phyloP scores from a whole-genome alignment of 2,329 filamentous ascomycete genomes.

The Colletotrichum falcatum region DNA sequence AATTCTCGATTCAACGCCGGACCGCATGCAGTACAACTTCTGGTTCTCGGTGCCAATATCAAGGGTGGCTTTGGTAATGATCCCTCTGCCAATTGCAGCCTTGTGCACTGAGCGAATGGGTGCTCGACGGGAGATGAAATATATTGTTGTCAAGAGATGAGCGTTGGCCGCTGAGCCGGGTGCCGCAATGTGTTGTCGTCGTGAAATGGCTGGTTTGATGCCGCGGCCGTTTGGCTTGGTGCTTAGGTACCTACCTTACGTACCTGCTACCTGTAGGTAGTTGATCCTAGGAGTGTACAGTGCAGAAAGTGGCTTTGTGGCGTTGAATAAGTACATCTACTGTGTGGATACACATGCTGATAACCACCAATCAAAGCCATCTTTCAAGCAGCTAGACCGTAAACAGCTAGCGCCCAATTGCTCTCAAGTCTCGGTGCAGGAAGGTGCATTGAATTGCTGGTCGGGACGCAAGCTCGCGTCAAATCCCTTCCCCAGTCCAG shows the following conservation, averaged over 20 bases:
- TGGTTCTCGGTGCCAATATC: background rate
- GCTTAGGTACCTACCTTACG: background rate
- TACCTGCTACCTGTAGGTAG: too few relatives aligned
- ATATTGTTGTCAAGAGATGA: background rate
- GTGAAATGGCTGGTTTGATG: background rate
- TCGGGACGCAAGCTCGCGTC: slow-evolving; percentile 31
- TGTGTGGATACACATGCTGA: rapidly evolving
- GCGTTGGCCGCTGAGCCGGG: background rate
- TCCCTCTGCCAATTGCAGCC: background rate
- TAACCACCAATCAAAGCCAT: background rate
- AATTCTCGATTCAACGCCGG: background rate
- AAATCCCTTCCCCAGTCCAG: slow-evolving; percentile 37
- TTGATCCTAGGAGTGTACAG: background rate
- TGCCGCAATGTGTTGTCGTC: background rate
- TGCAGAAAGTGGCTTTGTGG: background rate
- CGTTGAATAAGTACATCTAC: rapidly evolving
- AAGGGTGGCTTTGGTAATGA: background rate
- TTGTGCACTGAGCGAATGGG: too few relatives aligned
- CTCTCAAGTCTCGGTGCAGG: slow-evolving; percentile 4
- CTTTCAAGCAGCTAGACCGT: rapidly evolving
- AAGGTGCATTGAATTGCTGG: slow-evolving; percentile 29
- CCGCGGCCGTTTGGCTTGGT: background rate
- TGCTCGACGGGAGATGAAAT: background rate
- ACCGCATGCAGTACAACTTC: background rate
- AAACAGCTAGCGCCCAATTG: slow-evolving; percentile 24